These are phyloP conservation scores for Arthrobotrys iridis DNA, from an alignment of 2,329 filamentous ascomycete species.

Conservation along the genomic window DNA sequence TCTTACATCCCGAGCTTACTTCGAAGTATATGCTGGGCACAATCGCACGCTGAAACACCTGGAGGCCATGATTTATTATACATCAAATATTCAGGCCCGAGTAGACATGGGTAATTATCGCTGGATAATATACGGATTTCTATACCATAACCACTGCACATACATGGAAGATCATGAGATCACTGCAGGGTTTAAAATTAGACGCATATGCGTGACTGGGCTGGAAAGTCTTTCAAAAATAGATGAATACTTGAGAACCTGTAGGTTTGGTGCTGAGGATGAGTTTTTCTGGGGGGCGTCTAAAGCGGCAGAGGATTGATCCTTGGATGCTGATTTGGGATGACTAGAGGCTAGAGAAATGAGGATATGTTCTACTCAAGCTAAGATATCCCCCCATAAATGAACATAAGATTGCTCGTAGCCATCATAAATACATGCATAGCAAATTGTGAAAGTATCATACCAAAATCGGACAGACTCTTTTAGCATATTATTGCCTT, in stretches of 20 bases:
- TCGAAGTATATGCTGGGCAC: slow-evolving; percentile 1
- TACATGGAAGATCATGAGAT: background rate
- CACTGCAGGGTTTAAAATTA: background rate
- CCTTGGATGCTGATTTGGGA: slow-evolving; percentile 20
- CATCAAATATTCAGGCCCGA: background rate
- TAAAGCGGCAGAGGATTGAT: background rate
- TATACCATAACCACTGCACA: background rate
- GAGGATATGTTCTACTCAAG: background rate
- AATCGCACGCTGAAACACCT: background rate
- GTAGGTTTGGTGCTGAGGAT: background rate
- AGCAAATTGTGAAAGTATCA: no score
- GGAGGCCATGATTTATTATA: background rate
- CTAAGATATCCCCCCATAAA: no score
- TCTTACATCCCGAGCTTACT: slow-evolving; percentile 1
- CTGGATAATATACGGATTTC: slow-evolving; percentile 10
- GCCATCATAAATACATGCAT: no score
- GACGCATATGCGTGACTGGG: background rate
- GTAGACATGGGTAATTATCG: background rate
- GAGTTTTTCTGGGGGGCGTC: background rate
- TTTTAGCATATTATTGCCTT: no score
- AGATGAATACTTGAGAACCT: background rate
- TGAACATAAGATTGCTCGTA: no score
- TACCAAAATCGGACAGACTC: no score
- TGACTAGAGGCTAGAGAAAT: slow-evolving; percentile 26
- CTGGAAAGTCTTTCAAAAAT: background rate